Evolutionary conservation across 164 flowering plant species (phyloP).

Genomic region (Piper longum): DNA sequence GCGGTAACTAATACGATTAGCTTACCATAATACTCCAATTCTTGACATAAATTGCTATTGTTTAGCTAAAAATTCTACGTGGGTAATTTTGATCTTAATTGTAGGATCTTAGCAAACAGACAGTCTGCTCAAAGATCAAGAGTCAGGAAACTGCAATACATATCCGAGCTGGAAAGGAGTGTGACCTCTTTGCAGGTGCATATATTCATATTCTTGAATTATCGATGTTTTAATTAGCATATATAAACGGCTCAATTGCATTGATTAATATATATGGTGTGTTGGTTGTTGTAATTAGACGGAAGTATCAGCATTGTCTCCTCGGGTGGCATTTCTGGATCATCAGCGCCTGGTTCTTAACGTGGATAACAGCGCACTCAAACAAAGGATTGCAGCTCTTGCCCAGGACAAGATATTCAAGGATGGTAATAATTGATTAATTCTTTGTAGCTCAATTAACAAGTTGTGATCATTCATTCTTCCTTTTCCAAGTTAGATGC

Average conservation of each 20-base stretch:
- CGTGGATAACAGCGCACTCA: slow-evolving; percentile 64
- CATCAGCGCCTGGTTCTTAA: slow-evolving; percentile 68
- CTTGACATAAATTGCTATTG: no score
- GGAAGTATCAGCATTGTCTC: slow-evolving; percentile 66
- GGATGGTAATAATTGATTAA: slow-evolving; percentile 41
- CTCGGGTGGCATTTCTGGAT: slow-evolving; percentile 64
- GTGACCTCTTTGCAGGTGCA: slow-evolving; percentile 61
- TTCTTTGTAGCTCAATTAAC: neutral
- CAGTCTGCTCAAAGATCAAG: slow-evolving; percentile 89
- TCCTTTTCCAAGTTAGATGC: no score
- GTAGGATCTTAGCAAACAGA: slow-evolving; percentile 72
- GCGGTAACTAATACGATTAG: slow-evolving; percentile 25
- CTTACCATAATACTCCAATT: no score
- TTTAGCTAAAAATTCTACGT: no score
- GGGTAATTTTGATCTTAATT: neutral
- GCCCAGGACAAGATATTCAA: slow-evolving; percentile 78
- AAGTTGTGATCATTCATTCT: no score
- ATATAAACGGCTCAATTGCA: neutral
- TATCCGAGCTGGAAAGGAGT: slow-evolving; percentile 78
- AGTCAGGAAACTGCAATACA: slow-evolving; percentile 74
- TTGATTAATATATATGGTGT: neutral
- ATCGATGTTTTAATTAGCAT: neutral
- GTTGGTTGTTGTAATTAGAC: slow-evolving; percentile 17
- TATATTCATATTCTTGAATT: neutral
- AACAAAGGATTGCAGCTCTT: slow-evolving; percentile 72